Percentiles rank a stretch among this genome's conserved stretches.
Evolutionary conservation across 345 rosid species (phyloP).

Genomic region (Theobroma cacao): DNA sequence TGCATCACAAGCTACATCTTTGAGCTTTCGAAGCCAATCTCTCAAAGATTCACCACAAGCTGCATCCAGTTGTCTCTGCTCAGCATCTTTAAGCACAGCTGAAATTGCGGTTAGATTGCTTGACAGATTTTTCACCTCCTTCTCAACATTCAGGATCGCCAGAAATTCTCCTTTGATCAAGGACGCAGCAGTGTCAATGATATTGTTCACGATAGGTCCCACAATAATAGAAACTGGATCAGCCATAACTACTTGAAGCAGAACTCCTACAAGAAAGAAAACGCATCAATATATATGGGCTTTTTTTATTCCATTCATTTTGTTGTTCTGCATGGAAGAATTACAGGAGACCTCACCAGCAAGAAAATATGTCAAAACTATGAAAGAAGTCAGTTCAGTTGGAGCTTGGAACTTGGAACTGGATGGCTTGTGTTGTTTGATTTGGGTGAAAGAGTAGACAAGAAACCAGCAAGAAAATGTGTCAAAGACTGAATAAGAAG

Average conservation of each 20-base stretch:
- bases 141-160: not conserved
- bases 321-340: not conserved
- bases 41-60: not conserved
- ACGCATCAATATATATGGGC: not conserved
- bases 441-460: not conserved
- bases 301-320: not conserved
- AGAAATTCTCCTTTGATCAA: not conserved
- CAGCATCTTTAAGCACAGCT: constrained; percentile 3
- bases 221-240: not conserved
- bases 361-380: not conserved
- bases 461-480: not conserved
- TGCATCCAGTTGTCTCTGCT: not conserved
- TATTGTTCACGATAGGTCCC: not conserved
- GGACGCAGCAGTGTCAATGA: not conserved
- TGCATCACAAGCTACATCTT: not conserved
- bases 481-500: not conserved
- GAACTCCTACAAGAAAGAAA: not conserved
- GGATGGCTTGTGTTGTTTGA: too few species aligned
- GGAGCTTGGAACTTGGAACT: too few species aligned
- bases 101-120: not conserved
- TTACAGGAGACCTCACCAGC: not conserved
- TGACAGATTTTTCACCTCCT: not conserved
- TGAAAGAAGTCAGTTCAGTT: not conserved
- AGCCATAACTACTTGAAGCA: not conserved
- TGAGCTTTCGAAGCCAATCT: not conserved